Evolutionary conservation across 2,329 filamentous ascomycete species (phyloP).

Genomic region (Sarocladium kiliense): DNA sequence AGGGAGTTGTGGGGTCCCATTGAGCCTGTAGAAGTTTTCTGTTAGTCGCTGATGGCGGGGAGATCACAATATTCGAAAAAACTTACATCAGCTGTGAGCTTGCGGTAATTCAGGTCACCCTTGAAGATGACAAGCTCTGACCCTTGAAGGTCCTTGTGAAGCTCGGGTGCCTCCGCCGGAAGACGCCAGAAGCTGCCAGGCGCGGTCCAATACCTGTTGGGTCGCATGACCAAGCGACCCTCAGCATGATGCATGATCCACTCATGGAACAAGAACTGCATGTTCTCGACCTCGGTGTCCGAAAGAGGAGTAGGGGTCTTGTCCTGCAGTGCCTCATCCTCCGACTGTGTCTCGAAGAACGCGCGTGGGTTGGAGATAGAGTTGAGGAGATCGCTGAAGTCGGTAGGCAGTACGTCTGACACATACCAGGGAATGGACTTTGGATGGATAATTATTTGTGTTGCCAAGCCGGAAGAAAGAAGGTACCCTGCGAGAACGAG

Average conservation of each 20-base stretch:
- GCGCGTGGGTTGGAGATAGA: conserved; percentile 70
- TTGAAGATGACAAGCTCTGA: conserved; percentile 94
- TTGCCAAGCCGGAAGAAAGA: conserved; percentile 77
- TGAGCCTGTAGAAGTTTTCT: conserved; percentile 21
- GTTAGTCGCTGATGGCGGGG: neutral
- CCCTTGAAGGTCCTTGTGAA: conserved; percentile 73
- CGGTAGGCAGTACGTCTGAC: conserved; percentile 82
- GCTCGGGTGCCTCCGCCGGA: conserved; percentile 58
- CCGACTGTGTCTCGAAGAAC: conserved; percentile 73
- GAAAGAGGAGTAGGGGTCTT: conserved; percentile 58
- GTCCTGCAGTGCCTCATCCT: conserved; percentile 56
- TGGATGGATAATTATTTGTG: conserved; percentile 80
- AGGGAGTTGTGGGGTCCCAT: conserved; percentile 87
- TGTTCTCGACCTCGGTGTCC: conserved; percentile 59
- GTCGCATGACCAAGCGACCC: conserved; percentile 75
- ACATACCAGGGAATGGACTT: conserved; percentile 99
- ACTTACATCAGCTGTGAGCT: conserved; percentile 82
- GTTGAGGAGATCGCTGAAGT: conserved; percentile 78
- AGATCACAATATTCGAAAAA: neutral
- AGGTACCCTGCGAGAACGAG: conserved; percentile 88
- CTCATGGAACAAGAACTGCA: conserved; percentile 74
- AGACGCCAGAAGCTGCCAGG: conserved; percentile 85
- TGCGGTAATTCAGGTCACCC: conserved; percentile 94
- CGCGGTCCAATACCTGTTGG: conserved; percentile 89
- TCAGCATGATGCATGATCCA: conserved; percentile 79